Conservation (phyloP, 2,329 filamentous ascomycete genomes). For the Xylaria sp. region DNA sequence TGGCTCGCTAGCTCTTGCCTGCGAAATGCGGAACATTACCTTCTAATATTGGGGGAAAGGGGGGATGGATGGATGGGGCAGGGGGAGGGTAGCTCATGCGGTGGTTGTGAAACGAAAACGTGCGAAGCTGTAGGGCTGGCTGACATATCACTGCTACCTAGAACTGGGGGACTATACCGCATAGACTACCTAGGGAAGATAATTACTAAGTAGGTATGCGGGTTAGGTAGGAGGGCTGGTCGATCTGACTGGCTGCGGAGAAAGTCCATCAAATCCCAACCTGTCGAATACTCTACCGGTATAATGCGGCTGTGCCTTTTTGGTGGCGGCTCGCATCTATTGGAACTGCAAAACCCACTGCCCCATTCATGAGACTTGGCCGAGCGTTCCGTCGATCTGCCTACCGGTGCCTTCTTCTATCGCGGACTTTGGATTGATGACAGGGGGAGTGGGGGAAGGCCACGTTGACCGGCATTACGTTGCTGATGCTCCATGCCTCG, state of each 20-base stretch:
- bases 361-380: constrained; percentile 3
- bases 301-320: constrained; percentile 18
- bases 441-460: constrained; percentile 23
- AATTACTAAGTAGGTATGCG: not conserved
- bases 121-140: constrained; percentile 28
- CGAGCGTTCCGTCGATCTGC: constrained; percentile 30
- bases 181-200: not conserved
- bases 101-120: constrained; percentile 21
- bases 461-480: constrained; percentile 33
- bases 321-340: constrained; percentile 11
- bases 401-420: not conserved
- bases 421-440: constrained; percentile 25
- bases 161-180: no score
- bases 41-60: not conserved
- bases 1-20: constrained; percentile 29
- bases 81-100: constrained; percentile 8
- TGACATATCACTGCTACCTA: constrained; percentile 11
- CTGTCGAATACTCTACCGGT: constrained; percentile 2
- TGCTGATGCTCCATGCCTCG: constrained; percentile 6
- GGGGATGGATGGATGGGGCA: not conserved
- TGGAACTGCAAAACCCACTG: not conserved
- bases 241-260: constrained; percentile 27
- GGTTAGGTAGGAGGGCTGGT: not conserved
- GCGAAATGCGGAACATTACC: not conserved
- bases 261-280: constrained; percentile 24